Conservation (phyloP, 352 stramenopile genomes). For the Globisporangium megalacanthum region DNA sequence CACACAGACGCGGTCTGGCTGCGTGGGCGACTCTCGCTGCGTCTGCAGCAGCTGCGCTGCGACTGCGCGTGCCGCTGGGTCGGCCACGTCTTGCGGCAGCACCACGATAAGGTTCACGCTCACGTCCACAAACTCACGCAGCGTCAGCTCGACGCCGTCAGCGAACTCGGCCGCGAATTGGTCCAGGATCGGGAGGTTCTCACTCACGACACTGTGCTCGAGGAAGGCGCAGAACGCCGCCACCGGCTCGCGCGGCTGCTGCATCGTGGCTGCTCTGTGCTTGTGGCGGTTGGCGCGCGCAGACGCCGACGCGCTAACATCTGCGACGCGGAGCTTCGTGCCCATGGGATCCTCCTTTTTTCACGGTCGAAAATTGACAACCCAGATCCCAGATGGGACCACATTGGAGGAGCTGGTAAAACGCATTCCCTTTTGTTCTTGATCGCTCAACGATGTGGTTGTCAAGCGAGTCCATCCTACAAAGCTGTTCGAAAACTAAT, state of each 20-base stretch:
- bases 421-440: too few species aligned
- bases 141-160: conserved; percentile 19
- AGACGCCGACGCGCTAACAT: too few species aligned
- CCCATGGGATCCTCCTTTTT: too few species aligned
- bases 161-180: conserved; percentile 25
- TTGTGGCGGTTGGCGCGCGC: not conserved
- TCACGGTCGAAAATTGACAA: too few species aligned
- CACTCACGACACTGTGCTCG: conserved; percentile 22
- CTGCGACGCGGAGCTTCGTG: too few species aligned
- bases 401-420: too few species aligned
- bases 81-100: conserved; percentile 16
- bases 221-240: conserved; percentile 27
- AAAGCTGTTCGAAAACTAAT: too few species aligned
- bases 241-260: not conserved
- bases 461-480: too few species aligned
- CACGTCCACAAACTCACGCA: conserved; percentile 29
- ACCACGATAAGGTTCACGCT: conserved; percentile 25
- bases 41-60: conserved; percentile 23
- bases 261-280: not conserved
- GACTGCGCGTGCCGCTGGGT: conserved; percentile 1
- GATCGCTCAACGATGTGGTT: too few species aligned
- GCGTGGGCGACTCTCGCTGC: conserved; percentile 17
- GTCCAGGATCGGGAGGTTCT: conserved; percentile 22
- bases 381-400: too few species aligned
- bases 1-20: conserved; percentile 2